Base-by-base conservation (phyloP, 495 filamentous ascomycete species). In the Delitschia confertaspora region DNA sequence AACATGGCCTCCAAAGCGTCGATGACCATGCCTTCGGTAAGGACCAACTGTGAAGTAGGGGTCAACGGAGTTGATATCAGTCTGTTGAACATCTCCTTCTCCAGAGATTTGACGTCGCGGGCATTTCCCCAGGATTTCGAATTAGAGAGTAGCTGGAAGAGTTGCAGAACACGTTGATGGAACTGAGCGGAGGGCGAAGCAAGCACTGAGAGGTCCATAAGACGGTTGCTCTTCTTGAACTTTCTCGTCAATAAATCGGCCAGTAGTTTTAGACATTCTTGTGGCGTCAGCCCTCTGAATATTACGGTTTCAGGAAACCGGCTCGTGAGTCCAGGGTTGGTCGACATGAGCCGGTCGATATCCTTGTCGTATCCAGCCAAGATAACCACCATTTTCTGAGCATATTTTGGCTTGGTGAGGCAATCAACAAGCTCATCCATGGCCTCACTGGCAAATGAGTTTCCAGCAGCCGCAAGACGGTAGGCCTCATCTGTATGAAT, bases 401-500 rank as follows among this genome's bases (percentile, higher is more conserved):
- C 49, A 52, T 75, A 91, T 19, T 62, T 63, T 1, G 71, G 69
- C 51, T 82, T 83, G 0, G 79, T 83, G 6, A 83, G 63, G 30
- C 67, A 74, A 58, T 85, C 78, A 0, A 83, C 78, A 7, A 88
- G 62, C 63, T 87, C 82, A 33, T 85, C 74, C 56, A 85, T 75
- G 0, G 82, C 83, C 56, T 86, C 83, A 37, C 75, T 73, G 0
- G 74, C 80, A 48, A 77, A 86, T n/a, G n/a, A n/a, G n/a, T n/a
- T n/a, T 2, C 62, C 53, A 0, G 70, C 76, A 7, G 73, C 67
- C 1, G 63, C 63, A 14, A 84, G 68, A 0, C 76, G 66, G 48
- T 82, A 80, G 0, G 80, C 79, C 46, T 84, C 80, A 41, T 82
- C 79, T n/a, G n/a, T n/a, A n/a, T n/a, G n/a, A n/a, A n/a, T n/a